These are phyloP conservation scores for Beauveria rudraprayagi DNA, from an alignment of 2,329 filamentous ascomycete species.

Conservation along the genomic window DNA sequence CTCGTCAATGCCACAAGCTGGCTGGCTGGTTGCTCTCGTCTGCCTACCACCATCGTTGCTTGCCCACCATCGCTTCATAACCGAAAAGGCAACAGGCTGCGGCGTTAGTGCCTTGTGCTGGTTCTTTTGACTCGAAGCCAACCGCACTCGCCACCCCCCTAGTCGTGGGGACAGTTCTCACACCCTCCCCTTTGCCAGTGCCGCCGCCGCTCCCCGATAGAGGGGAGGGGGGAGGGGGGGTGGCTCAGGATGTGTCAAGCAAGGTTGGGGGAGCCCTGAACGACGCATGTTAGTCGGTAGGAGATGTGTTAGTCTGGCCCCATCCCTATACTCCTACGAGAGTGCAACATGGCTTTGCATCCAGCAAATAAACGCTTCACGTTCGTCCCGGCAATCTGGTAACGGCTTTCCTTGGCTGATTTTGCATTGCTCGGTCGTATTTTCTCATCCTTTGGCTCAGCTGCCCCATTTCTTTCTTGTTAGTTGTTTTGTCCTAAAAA, in stretches of 20 bases:
- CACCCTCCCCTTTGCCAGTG: not conserved
- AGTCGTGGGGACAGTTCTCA: not conserved
- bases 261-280: not conserved
- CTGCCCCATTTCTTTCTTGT: conserved; percentile 10
- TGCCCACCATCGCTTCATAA: conserved; percentile 8
- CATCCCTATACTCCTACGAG: conserved; percentile 6
- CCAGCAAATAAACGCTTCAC: conserved; percentile 11
- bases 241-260: not conserved
- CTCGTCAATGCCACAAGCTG: not conserved
- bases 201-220: not conserved
- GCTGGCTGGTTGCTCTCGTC: not conserved
- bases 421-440: conserved; percentile 10
- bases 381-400: conserved; percentile 12
- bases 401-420: conserved; percentile 10
- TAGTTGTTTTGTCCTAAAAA: conserved; percentile 4
- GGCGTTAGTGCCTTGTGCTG: not conserved
- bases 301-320: conserved; percentile 8
- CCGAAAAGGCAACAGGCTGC: not conserved
- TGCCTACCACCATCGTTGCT: conserved; percentile 10
- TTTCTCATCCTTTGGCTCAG: conserved; percentile 10
- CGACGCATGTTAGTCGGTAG: not conserved
- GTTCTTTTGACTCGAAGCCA: conserved; percentile 8
- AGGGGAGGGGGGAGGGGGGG: not conserved
- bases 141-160: not conserved
- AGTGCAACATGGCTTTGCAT: conserved; percentile 10